phyloP scores from a whole-genome alignment of 2,329 filamentous ascomycete genomes.

The Bipolaris sorokiniana region DNA sequence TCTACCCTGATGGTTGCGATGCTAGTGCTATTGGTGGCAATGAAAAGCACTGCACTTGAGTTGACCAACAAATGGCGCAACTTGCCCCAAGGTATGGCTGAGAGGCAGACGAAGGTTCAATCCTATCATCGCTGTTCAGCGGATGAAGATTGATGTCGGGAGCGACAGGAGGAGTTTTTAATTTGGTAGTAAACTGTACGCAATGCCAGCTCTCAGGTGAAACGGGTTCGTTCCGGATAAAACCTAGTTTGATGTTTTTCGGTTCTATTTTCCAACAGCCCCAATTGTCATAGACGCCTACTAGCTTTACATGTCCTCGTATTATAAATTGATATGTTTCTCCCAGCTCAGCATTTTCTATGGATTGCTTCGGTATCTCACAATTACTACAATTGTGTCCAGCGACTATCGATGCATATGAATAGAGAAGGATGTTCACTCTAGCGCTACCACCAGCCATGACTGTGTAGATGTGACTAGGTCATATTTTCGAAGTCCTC shows the following conservation, averaged over 20 bases:
- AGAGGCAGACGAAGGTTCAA: constrained; percentile 29
- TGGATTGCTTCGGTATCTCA: background rate
- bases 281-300: constrained; percentile 9
- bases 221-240: constrained; percentile 8
- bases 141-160: background rate
- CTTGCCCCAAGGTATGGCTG: constrained; percentile 21
- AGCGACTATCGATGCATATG: too few species aligned
- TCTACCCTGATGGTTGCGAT: constrained; percentile 54
- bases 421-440: too few species aligned
- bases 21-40: constrained; percentile 55
- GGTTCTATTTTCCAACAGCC: background rate
- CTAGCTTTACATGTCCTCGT: constrained; percentile 1
- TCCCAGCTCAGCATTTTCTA: background rate
- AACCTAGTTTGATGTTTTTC: background rate
- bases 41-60: constrained; percentile 25
- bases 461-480: too few species aligned
- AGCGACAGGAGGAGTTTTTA: background rate
- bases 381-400: background rate
- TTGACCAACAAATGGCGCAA: constrained; percentile 9
- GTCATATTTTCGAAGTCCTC: background rate
- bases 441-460: too few species aligned
- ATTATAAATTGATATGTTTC: constrained; percentile 7
- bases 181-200: background rate
- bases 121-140: background rate
- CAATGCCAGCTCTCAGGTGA: constrained; percentile 4